Percentiles rank a stretch among this genome's conserved stretches.
These are phyloP conservation scores for Sophora flavescens DNA, from an alignment of 306 rosid species.

Conservation along the genomic window DNA sequence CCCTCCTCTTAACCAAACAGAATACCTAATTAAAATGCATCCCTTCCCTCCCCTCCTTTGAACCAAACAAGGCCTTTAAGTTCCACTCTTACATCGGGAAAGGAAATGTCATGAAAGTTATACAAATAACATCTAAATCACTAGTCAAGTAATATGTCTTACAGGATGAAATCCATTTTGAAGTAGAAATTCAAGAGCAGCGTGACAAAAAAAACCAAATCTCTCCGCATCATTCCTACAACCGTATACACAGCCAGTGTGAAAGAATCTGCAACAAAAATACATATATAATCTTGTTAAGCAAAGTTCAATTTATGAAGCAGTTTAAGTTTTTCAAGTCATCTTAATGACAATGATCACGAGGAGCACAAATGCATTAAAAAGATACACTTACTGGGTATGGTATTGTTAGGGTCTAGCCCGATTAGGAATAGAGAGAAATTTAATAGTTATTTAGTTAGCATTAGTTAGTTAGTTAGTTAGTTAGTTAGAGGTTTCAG, in stretches of 20 bases:
- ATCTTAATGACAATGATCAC: background rate
- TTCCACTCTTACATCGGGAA: background rate
- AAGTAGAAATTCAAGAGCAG: constrained; percentile 91
- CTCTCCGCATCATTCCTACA: constrained; percentile 83
- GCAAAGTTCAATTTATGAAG: background rate
- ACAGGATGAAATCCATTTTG: constrained; percentile 92
- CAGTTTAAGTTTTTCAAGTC: constrained; percentile 9
- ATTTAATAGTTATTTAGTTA: too few species aligned
- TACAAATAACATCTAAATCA: background rate
- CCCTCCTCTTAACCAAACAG: too few species aligned
- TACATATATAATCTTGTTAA: constrained; percentile 26
- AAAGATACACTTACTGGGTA: background rate
- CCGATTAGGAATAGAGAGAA: too few species aligned
- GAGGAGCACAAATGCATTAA: background rate
- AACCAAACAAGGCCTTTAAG: background rate
- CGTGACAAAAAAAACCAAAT: constrained; percentile 94
- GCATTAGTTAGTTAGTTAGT: too few species aligned
- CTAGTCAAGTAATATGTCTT: constrained; percentile 51
- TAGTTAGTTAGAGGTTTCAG: too few species aligned
- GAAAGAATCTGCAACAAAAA: constrained; percentile 68
- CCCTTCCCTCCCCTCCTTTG: too few species aligned
- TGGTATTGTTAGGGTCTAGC: background rate
- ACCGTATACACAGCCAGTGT: constrained; percentile 81
- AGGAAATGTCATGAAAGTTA: constrained; percentile 9
- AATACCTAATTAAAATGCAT: too few species aligned